phyloP scores from a whole-genome alignment of 441 rosid species.

The Cnidoscolus chayamansa region DNA sequence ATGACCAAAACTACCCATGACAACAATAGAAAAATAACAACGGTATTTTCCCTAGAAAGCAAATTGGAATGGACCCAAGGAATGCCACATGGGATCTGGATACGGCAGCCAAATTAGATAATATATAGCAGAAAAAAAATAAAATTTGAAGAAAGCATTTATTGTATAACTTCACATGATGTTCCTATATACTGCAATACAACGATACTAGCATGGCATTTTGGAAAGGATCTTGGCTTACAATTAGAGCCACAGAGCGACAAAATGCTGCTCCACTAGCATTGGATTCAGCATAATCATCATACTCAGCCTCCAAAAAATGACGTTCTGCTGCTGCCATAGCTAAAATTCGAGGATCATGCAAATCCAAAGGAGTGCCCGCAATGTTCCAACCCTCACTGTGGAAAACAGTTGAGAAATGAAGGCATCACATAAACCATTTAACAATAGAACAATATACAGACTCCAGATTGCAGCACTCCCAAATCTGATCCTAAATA shows the following conservation, averaged over 20 bases:
- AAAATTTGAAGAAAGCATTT: background rate
- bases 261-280: conserved; percentile 87
- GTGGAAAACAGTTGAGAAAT: conserved; percentile 20
- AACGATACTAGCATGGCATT: background rate
- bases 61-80: background rate
- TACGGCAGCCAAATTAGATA: background rate
- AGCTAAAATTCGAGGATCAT: conserved; percentile 82
- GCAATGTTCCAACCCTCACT: conserved; percentile 92
- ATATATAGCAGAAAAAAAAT: background rate
- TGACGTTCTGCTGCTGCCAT: conserved; percentile 92
- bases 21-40: background rate
- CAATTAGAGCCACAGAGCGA: conserved; percentile 89
- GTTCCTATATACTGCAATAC: background rate
- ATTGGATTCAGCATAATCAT: conserved; percentile 72
- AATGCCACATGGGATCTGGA: background rate
- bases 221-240: conserved; percentile 28
- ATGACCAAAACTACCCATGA: background rate
- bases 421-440: background rate
- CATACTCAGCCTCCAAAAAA: conserved; percentile 75
- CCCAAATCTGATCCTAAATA: background rate
- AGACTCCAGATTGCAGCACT: conserved; percentile 7
- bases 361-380: conserved; percentile 74
- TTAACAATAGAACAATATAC: background rate
- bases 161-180: background rate
- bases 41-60: background rate